phyloP scores from a whole-genome alignment of 2,329 filamentous ascomycete genomes.

The Ceratocystiopsis minuta region DNA sequence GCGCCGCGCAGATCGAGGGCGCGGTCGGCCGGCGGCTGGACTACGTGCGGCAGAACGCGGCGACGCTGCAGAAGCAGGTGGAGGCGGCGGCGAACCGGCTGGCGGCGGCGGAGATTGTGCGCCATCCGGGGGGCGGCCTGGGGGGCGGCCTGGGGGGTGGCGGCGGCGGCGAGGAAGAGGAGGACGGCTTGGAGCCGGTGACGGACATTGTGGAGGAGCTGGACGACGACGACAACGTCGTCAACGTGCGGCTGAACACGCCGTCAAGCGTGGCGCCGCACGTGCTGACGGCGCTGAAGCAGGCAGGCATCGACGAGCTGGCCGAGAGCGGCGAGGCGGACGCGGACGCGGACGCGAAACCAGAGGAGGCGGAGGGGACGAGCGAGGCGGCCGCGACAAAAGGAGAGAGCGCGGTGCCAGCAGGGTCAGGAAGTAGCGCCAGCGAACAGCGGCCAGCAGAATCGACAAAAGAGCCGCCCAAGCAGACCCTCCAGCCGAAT shows the following conservation, averaged over 20 bases:
- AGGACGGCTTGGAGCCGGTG: constrained; percentile 50
- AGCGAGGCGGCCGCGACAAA: background rate
- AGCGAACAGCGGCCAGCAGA: background rate
- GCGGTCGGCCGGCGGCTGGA: constrained; percentile 62
- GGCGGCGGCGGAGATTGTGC: constrained; percentile 40
- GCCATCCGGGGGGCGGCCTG: background rate
- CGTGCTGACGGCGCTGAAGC: constrained; percentile 54
- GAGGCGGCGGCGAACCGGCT: constrained; percentile 51
- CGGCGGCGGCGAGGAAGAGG: constrained; percentile 27
- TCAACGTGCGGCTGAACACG: constrained; percentile 47
- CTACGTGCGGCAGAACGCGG: constrained; percentile 72
- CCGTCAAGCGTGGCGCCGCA: constrained; percentile 50
- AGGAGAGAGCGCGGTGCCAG: background rate
- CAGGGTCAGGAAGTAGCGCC: no score
- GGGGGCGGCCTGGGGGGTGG: background rate
- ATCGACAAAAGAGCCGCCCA: background rate
- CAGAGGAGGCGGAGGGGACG: no score
- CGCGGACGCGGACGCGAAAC: no score
- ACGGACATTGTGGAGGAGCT: constrained; percentile 86
- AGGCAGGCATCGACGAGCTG: constrained; percentile 45
- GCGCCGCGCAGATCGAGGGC: constrained; percentile 44
- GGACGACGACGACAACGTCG: constrained; percentile 74
- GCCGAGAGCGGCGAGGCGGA: constrained; percentile 3
- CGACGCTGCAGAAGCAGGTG: constrained; percentile 55
- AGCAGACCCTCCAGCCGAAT: background rate